A percentile compares a stretch with the other conserved stretches of the same genome.
phyloP scores from a whole-genome alignment of 768 basidiomycete genomes.

The Lentinula lateritia region DNA sequence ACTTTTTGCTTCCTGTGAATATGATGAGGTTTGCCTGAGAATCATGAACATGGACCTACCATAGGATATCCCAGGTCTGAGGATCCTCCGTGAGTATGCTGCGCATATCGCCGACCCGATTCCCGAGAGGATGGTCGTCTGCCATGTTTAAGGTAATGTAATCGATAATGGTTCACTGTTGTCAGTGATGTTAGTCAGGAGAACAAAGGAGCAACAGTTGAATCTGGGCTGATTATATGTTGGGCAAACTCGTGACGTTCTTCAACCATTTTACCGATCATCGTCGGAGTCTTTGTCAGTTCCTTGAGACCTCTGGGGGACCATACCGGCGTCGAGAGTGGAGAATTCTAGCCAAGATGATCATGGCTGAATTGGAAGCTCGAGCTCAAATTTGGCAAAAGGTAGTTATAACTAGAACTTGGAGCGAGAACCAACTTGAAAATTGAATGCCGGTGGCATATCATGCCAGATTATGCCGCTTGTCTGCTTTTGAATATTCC shows the following conservation, averaged over 20 bases:
- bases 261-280: too few relatives aligned
- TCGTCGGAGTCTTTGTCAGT: not conserved
- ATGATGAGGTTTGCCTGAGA: not conserved
- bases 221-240: not conserved
- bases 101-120: not conserved
- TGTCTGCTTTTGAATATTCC: too few relatives aligned
- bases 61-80: constrained; percentile 22
- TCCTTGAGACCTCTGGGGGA: not conserved
- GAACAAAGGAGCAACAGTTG: not conserved
- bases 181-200: not conserved
- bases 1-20: constrained; percentile 32
- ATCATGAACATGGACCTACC: constrained; percentile 10
- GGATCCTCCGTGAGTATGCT: constrained; percentile 19
- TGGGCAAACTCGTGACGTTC: not conserved
- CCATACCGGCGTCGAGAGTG: too few relatives aligned
- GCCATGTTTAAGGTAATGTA: not conserved
- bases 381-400: too few relatives aligned
- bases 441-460: too few relatives aligned
- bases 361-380: too few relatives aligned
- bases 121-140: not conserved
- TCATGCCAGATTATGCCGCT: too few relatives aligned
- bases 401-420: too few relatives aligned
- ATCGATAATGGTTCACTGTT: too few relatives aligned
- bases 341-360: too few relatives aligned
- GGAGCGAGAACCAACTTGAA: too few relatives aligned